Base-by-base conservation (phyloP, 2,329 filamentous ascomycete species). In the Talaromyces sp. region DNA sequence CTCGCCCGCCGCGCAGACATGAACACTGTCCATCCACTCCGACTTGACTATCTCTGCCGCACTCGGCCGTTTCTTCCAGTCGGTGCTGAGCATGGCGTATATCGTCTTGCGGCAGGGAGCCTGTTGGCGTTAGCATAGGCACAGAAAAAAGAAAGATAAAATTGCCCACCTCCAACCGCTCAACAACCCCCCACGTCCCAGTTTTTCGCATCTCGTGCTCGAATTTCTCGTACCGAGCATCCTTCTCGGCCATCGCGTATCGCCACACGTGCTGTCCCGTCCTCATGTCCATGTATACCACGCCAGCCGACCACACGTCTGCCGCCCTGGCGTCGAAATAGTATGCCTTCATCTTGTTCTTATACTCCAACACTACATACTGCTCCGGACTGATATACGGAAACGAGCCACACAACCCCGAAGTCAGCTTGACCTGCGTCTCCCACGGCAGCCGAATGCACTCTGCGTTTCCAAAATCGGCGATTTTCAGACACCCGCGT, bases 381-480 rank as follows among this genome's bases (percentile, higher is more conserved):
- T 96, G 92, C 73, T 96, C 92, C 0, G 92, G 92, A 4, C 92
- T 89, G 67, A 96, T 96, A 71, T 96, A 96, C 0, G 92, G 92
- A 27, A 91, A 91, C 11, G 91, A 95, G 54, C 92, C 92, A 73
- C 92, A 96, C n/a, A 96, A 84, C 51, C 92, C 92, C 39, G 90
- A 91, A 4, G 93, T 92, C 90, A 96, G 93, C 77, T 96, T 92
- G 32, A 91, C 87, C 71, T 95, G 90, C 53, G 89, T 90, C 76
- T 96, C 92, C 92, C 92, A 96, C 3, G 92, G 92, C 90, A 96
- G 95, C 62, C 92, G 87, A 82, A 96, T 96, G 82, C 92, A 96
- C 76, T 96, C 92, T 70, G 92, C 91, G 68, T 95, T 75, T 51
- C 84, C 83, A 65, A 86, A 85, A 70, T 86, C 84, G 10, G 80